Conservation (phyloP, 2,329 filamentous ascomycete genomes). For the Trichoderma sp. region DNA sequence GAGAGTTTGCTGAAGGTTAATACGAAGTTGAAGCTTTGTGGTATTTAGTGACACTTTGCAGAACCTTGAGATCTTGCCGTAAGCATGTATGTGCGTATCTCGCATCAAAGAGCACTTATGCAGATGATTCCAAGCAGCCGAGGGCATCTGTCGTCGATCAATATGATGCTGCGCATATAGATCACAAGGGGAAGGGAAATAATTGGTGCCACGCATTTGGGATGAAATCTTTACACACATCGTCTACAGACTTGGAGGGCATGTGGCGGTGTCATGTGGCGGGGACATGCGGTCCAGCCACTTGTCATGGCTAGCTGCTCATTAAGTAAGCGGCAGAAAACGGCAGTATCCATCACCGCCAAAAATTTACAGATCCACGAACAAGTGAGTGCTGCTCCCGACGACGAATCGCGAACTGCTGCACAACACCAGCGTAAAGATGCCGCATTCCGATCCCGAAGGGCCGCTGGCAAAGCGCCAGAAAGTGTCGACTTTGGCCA, state of each 20-base stretch:
- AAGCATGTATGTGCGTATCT: background rate
- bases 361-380: slow-evolving; percentile 26
- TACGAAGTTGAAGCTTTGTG: background rate
- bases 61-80: background rate
- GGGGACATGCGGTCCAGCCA: background rate
- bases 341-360: slow-evolving; percentile 26
- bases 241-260: background rate
- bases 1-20: background rate
- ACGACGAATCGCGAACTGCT: slow-evolving; percentile 18
- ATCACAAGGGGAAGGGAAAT: background rate
- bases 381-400: slow-evolving; percentile 3
- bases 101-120: background rate
- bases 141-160: background rate
- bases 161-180: background rate
- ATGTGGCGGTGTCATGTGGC: background rate
- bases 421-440: slow-evolving; percentile 32
- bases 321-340: slow-evolving; percentile 25
- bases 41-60: background rate
- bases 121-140: background rate
- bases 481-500: slow-evolving; percentile 52
- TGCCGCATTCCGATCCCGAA: slow-evolving; percentile 59
- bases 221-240: background rate
- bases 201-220: background rate
- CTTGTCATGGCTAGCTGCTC: background rate
- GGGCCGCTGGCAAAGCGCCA: slow-evolving; percentile 73